Evolutionary conservation across 495 filamentous ascomycete species (phyloP).

Genomic region (Aspergillus biplanus): DNA sequence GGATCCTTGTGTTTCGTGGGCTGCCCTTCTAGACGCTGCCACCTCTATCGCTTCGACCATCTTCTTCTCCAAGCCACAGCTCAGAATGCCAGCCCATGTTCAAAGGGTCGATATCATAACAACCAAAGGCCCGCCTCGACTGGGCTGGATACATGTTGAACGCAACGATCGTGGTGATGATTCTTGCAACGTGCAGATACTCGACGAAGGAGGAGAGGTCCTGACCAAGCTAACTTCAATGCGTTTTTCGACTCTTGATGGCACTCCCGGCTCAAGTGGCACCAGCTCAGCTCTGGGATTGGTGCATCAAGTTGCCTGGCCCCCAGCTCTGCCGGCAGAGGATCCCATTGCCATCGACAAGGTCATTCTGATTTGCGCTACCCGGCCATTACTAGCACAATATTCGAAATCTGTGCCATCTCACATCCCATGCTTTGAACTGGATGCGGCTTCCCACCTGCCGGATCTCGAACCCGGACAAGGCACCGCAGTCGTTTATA

Average conservation of each 20-base stretch:
- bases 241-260: constrained; percentile 46
- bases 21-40: constrained; percentile 48
- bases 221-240: constrained; percentile 37
- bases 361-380: constrained; percentile 29
- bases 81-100: constrained; percentile 49
- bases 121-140: too few species aligned
- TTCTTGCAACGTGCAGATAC: constrained; percentile 16
- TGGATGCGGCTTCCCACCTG: not conserved
- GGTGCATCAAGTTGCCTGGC: constrained; percentile 43
- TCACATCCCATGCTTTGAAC: too few species aligned
- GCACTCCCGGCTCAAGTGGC: constrained; percentile 30
- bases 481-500: constrained; percentile 30
- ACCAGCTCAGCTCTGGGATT: constrained; percentile 30
- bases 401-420: constrained; percentile 16
- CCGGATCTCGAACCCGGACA: not conserved
- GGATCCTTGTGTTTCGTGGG: constrained; percentile 42
- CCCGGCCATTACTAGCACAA: constrained; percentile 9
- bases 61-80: constrained; percentile 41
- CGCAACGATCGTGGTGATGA: not conserved
- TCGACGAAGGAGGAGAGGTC: constrained; percentile 29
- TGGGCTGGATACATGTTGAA: constrained; percentile 4
- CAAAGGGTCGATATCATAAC: not conserved
- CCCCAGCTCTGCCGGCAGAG: constrained; percentile 30
- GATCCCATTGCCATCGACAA: constrained; percentile 28
- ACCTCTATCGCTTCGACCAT: constrained; percentile 51